Base-by-base conservation (phyloP, 192 early-diverging fungal genomes). In the Coemansia sp. region DNA sequence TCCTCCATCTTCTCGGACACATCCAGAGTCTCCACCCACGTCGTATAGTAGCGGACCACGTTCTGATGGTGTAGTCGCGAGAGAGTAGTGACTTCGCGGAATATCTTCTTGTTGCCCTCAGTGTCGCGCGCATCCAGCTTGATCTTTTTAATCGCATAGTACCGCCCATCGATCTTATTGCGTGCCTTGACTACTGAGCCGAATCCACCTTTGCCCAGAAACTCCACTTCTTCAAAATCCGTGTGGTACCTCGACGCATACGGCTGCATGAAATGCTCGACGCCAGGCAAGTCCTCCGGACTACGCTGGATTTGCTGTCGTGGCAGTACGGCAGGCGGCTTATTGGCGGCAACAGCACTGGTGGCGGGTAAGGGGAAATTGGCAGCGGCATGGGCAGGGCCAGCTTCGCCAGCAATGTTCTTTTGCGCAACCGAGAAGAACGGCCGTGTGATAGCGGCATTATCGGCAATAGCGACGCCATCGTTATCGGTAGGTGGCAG, bases 141-240 rank as follows among this genome's bases (percentile, higher is more conserved):
- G 63, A 98, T 93, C 75, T 93, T 96, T 65, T 98, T 98, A 67
- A 98, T 91, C 9, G 95, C 94, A 71, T 97, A 98, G 62, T 89
- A 88, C 41, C 88, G 80, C 0, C 85, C 88, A 68, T 93, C 95
- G 0, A 97, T 86, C 32, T 85, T 81, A 69, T 98, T 96, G 15
- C 93, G 86, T 1, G 94, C 94, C 72, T 98, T 98, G 38, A 97
- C 90, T 0, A 98, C 96, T 62, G 90, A 89, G n/a, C 96, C 96
- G 86, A 95, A 98, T 3, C 95, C 95, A 5, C 95, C 89, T 69
- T 86, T 86, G 11, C 90, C 91, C 29, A 92, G 70, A 53, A 91
- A 92, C 68, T 88, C 89, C 55, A 92, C 86, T 66, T 93, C 92
- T 67, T 92, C 90, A 80, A 91, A 93, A 58, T 93, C 92, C 4